These are phyloP conservation scores for Rhynchospora breviuscula DNA, from an alignment of 176 grass and related monocot genomes.

Conservation along the genomic window DNA sequence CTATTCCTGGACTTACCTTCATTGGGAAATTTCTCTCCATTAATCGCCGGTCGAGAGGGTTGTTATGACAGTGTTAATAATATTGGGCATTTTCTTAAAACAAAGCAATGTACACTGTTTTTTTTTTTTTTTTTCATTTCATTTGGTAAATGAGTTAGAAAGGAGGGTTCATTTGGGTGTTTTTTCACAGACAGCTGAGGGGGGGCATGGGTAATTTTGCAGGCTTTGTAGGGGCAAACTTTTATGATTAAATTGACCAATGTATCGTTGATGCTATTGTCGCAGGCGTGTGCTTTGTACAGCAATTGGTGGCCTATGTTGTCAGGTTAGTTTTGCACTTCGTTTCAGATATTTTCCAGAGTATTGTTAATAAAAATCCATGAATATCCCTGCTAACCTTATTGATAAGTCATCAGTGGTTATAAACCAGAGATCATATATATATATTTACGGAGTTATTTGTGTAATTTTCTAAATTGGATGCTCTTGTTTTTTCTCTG, in stretches of 20 bases:
- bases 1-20: neutral
- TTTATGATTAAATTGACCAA: neutral
- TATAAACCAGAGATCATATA: conserved; percentile 1
- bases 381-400: neutral
- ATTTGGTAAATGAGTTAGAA: neutral
- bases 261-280: neutral
- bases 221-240: neutral
- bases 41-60: neutral
- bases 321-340: conserved; percentile 54
- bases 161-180: neutral
- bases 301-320: conserved; percentile 99
- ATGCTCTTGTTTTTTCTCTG: neutral
- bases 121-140: neutral
- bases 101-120: neutral
- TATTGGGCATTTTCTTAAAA: neutral
- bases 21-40: neutral
- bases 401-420: neutral
- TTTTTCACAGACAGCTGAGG: neutral
- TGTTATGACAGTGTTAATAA: neutral
- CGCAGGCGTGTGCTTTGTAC: conserved; percentile 92
- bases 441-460: neutral
- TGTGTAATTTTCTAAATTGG: neutral
- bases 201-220: neutral
- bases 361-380: neutral
- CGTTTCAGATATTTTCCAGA: neutral